phyloP scores from a whole-genome alignment of 2,329 filamentous ascomycete species.

The Colletotrichum sp. region DNA sequence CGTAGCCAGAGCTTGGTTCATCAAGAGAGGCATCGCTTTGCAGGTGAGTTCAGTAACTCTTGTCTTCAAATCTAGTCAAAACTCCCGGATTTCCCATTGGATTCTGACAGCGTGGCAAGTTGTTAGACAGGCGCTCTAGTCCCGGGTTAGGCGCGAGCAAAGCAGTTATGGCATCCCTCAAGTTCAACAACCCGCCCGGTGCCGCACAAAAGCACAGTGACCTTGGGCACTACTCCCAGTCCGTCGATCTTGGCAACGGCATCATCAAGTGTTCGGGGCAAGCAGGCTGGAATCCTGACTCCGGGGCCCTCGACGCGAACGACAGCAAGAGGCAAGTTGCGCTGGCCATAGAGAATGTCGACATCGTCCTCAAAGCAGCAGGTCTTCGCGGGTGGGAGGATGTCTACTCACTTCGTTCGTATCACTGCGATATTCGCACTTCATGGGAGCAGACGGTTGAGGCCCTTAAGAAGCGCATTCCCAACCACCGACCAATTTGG shows the following conservation, averaged over 20 bases:
- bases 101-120: neutral
- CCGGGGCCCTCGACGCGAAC: constrained; percentile 18
- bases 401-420: constrained; percentile 28
- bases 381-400: constrained; percentile 30
- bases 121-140: neutral
- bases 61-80: neutral
- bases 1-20: neutral
- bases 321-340: constrained; percentile 10
- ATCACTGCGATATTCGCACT: constrained; percentile 25
- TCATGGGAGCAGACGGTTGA: neutral
- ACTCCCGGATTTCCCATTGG: neutral
- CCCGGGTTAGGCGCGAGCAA: neutral
- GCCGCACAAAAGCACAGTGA: neutral
- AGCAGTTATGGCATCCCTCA: neutral
- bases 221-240: constrained; percentile 27
- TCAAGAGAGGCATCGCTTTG: neutral
- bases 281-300: constrained; percentile 23
- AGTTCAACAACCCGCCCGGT: neutral
- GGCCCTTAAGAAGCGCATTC: neutral
- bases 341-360: constrained; percentile 27
- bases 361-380: constrained; percentile 25
- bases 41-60: neutral
- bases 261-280: constrained; percentile 29
- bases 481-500: neutral
- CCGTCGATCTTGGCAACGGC: constrained; percentile 24